These are phyloP conservation scores for Colletotrichum navitas DNA, from an alignment of 2,329 filamentous ascomycete genomes.

Conservation along the genomic window DNA sequence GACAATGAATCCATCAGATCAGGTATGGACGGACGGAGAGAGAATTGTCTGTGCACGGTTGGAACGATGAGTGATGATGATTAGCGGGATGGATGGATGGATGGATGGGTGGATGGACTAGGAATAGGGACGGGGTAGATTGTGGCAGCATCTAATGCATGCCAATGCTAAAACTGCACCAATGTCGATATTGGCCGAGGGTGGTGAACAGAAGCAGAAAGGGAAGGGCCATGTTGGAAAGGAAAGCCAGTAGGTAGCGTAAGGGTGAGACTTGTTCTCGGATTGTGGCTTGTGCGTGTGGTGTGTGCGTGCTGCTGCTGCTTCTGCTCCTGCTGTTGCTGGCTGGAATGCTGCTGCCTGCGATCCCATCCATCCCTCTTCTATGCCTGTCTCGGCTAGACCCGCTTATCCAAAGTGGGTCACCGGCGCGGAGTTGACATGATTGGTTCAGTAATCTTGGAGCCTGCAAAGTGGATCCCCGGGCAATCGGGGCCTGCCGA, in stretches of 20 bases:
- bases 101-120: not conserved
- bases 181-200: not conserved
- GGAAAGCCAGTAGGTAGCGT: too few relatives aligned
- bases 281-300: slow-evolving; percentile 13
- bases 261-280: not conserved
- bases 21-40: not conserved
- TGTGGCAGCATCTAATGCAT: not conserved
- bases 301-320: not conserved
- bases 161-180: not conserved
- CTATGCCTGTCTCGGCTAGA: slow-evolving; percentile 18
- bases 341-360: slow-evolving; percentile 42
- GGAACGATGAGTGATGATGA: not conserved
- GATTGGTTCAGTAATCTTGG: slow-evolving; percentile 25
- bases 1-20: not conserved
- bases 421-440: not conserved
- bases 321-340: not conserved
- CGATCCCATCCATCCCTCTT: slow-evolving; percentile 13
- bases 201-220: too few relatives aligned
- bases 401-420: not conserved
- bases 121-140: not conserved
- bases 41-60: too few relatives aligned
- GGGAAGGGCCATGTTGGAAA: too few relatives aligned
- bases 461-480: slow-evolving; percentile 32
- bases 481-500: slow-evolving; percentile 15
- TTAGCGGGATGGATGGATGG: not conserved